A percentile compares a stretch with the other conserved stretches of the same genome.
phyloP scores from a whole-genome alignment of 2,329 filamentous ascomycete genomes.

The Orbilia brochopaga region DNA sequence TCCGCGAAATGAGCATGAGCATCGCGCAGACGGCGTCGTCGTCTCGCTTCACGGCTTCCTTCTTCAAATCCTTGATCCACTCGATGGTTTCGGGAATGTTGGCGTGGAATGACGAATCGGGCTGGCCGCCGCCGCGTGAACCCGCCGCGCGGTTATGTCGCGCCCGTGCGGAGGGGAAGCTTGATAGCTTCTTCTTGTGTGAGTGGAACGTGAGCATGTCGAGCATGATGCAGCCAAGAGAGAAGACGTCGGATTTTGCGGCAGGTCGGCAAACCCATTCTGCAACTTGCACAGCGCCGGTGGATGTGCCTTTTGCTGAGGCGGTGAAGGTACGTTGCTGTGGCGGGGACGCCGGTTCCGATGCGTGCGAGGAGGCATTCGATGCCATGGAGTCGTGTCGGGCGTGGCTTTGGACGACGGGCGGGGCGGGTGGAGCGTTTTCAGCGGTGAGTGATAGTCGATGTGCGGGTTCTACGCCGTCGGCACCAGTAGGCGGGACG shows the following conservation, averaged over 20 bases:
- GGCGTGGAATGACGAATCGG: conserved; percentile 74
- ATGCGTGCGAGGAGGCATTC: conserved; percentile 8
- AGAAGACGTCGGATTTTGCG: conserved; percentile 70
- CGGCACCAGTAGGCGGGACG: conserved; percentile 27
- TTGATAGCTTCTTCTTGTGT: conserved; percentile 68
- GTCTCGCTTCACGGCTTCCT: conserved; percentile 63
- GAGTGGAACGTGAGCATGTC: conserved; percentile 73
- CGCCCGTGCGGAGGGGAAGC: conserved; percentile 71
- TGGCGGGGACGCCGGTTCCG: conserved; percentile 53
- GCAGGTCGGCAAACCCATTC: conserved; percentile 49
- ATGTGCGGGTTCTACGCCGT: conserved; percentile 29
- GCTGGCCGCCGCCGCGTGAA: conserved; percentile 65
- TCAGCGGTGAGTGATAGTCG: conserved; percentile 22
- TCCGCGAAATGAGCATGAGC: conserved; percentile 51
- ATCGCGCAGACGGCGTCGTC: conserved; percentile 51
- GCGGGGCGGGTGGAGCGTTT: conserved; percentile 2
- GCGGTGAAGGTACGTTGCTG: conserved; percentile 55
- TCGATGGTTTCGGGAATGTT: conserved; percentile 71
- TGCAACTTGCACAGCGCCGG: conserved; percentile 45
- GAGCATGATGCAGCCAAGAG: conserved; percentile 73
- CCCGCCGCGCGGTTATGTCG: conserved; percentile 64
- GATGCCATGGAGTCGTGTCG: conserved; percentile 11
- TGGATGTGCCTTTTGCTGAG: conserved; percentile 36
- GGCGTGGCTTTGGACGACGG: background rate
- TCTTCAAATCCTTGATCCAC: conserved; percentile 70